Base-by-base conservation (phyloP, 2,329 filamentous ascomycete species). In the Alternaria hordeiaustralica region DNA sequence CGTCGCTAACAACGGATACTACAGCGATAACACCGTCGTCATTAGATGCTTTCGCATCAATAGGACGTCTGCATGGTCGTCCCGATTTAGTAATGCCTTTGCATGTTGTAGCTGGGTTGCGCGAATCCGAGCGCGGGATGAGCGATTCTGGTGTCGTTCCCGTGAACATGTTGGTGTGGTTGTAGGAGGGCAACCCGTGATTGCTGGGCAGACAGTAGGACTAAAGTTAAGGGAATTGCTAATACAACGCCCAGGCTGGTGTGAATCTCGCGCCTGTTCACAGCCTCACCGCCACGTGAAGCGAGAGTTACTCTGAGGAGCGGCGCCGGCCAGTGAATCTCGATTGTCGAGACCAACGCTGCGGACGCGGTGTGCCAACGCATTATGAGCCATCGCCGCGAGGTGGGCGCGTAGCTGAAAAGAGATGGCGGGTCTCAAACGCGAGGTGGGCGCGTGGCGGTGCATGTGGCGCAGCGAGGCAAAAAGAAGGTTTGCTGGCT, bases 51-150 rank as follows among this genome's bases (percentile, higher is more conserved):
- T 77, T 82, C 10, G 87, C 81, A 20, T 87, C 84, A 36, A 97
- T 83, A 6, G 90, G 84, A 55, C 93, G 88, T 67, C 95, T 89
- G 82, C 96, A 99, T 11, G 93, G 92, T 54, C 89, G 87, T n/a
- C 96, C 96, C 70, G 86, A 88, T 26, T 89, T 86, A 5, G 94
- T 97, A 67, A 98, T 88, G 61, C 96, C 96, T 82, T 90, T 90
- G 81, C 96, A 99, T 78, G 94, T 97, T 12, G 90, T 91, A 1
- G 87, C 85, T 3, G 94, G 90, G 70, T 97, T 90, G 78, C 92
- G 93, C 55, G 93, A 97, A 84, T 97, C 94, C 73, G 89, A 89
- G 61, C 94, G 91, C 61, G 86, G 87, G 62, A 97, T 84, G 26
- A 91, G 83, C 20, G 92, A 90, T 83, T 97, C 94, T 68, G 95